Evolutionary conservation across 306 rosid species (phyloP).

Genomic region (Carpinus viminea): DNA sequence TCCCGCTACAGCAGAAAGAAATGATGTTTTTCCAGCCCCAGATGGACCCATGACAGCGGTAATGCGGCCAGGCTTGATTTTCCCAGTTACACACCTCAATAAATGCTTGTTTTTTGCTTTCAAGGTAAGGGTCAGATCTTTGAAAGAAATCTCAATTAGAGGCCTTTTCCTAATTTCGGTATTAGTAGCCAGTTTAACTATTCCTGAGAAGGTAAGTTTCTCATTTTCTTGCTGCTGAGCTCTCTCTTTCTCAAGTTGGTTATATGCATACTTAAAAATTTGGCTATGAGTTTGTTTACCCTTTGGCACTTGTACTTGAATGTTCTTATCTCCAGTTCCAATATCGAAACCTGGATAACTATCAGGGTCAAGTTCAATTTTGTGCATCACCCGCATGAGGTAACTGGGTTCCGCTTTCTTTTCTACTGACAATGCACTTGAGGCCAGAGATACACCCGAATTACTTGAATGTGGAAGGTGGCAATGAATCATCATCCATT

Average conservation of each 20-base stretch:
- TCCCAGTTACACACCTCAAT: conserved; percentile 82
- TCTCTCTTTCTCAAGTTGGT: conserved; percentile 90
- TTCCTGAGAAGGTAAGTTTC: conserved; percentile 84
- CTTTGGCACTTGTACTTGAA: conserved; percentile 38
- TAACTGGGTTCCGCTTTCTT: conserved; percentile 43
- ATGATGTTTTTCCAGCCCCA: conserved; percentile 96
- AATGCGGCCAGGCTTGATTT: conserved; percentile 88
- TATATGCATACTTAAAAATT: conserved; percentile 81
- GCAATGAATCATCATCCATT: conserved; percentile 34
- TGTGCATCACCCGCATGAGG: conserved; percentile 47
- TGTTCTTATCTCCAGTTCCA: conserved; percentile 37
- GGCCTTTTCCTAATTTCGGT: conserved; percentile 62
- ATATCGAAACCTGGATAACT: conserved; percentile 38
- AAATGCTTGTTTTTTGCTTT: conserved; percentile 75
- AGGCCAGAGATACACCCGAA: conserved; percentile 41
- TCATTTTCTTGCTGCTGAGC: conserved; percentile 77
- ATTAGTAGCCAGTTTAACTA: conserved; percentile 73
- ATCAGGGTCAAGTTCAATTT: conserved; percentile 64
- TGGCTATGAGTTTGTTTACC: conserved; percentile 72
- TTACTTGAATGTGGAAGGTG: conserved; percentile 34
- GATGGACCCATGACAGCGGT: conserved; percentile 99
- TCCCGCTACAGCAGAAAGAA: conserved; percentile 93
- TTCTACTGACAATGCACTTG: conserved; percentile 41
- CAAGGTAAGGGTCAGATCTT: conserved; percentile 78
- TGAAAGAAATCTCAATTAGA: conserved; percentile 84